Base-by-base conservation (phyloP, 73 alveolate genomes). In the Paramecium biaurelia region DNA sequence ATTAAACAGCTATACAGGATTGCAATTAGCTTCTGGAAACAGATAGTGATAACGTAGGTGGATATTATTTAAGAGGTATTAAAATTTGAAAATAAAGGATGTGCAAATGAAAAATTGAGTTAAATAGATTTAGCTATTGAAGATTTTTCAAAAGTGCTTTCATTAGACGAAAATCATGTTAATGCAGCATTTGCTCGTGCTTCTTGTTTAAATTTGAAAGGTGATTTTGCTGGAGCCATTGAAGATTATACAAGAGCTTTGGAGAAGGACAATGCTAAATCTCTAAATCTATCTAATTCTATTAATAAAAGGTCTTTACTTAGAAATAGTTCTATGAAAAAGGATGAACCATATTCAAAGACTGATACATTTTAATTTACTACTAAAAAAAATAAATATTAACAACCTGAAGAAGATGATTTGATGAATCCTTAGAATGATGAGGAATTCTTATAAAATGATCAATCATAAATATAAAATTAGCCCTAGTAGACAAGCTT, bases 161-260 rank as follows among this genome's bases (percentile, higher is more conserved):
- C 94, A 85, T 70, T 97, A 41, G 99, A 98, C 32, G 99, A 98
- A 7, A 95, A 96, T 72, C 99, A 98, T 85, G 95, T 98, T 30
- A 98, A 98, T 92, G 99, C 99, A 7, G 97, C 98, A 43, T 98
- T 90, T 93, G 98, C 97, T 6, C 92, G 99, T 63, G 99, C 99
- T 21, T 99, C 99, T 7, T 95, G 98, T 15, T 96, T 96, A 76
- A 98, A 98, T 94, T 95, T 97, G 93, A 95, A 96, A 92, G 99
- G 99, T 4, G 96, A 96, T 85, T 98, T 93, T 70, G 97, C 96
- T 41, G 94, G 96, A 85, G 99, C 99, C 2, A 98, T 98, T 5
- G 99, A 97, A 57, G 99, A 98, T 87, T 98, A 98, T 92, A 88
- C 97, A 89, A 94, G 94, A 95, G 99, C 99, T n/a, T 94, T 98